Evolutionary conservation across 805 yeast species (phyloP).

Genomic region (Kazachstania africana): DNA sequence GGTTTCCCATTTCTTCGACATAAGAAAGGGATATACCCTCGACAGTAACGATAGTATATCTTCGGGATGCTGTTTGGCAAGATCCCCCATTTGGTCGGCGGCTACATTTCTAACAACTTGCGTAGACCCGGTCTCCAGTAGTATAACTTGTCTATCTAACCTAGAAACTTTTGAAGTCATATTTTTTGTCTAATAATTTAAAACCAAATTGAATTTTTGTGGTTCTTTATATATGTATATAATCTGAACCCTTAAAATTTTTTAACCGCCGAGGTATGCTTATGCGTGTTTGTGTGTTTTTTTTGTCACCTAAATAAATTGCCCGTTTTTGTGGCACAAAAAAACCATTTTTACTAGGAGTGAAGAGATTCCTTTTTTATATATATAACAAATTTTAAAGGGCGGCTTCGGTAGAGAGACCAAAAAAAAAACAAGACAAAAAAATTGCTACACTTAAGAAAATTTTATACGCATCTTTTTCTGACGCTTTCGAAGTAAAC

Average conservation of each 20-base stretch:
- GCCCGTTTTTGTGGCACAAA: no score
- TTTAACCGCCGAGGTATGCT: neutral
- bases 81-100: slow-evolving; percentile 90
- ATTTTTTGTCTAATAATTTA: slow-evolving; percentile 2
- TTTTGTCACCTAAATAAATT: neutral
- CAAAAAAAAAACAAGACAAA: no score
- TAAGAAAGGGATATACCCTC: slow-evolving; percentile 81
- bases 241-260: neutral
- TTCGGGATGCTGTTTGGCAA: slow-evolving; percentile 91
- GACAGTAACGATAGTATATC: slow-evolving; percentile 74
- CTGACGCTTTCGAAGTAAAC: no score
- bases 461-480: no score
- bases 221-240: neutral
- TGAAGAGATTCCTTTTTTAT: no score
- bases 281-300: slow-evolving; percentile 1
- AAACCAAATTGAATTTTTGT: neutral
- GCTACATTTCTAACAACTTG: slow-evolving; percentile 90
- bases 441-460: no score
- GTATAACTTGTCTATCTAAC: slow-evolving; percentile 33
- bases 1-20: slow-evolving; percentile 87
- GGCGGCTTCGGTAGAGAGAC: no score
- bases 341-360: no score
- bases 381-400: no score
- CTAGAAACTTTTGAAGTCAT: slow-evolving; percentile 31
- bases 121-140: slow-evolving; percentile 88